These are phyloP conservation scores for Dichotomocladium elegans DNA, from an alignment of 371 early-diverging fungal species.

Conservation along the genomic window DNA sequence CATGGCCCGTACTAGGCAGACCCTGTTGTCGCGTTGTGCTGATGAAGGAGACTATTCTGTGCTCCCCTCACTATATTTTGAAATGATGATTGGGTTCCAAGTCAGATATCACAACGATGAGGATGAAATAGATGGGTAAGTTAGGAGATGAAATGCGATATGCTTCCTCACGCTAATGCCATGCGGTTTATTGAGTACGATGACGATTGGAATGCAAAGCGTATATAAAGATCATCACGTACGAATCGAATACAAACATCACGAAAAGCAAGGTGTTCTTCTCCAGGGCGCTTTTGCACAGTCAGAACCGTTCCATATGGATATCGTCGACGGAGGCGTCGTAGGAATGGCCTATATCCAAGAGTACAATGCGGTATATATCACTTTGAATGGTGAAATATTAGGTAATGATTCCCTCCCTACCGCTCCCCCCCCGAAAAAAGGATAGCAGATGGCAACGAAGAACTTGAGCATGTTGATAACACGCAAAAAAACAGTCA, in stretches of 20 bases:
- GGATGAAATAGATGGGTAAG: neutral
- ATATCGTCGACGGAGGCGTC: constrained; percentile 23
- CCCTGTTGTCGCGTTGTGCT: neutral
- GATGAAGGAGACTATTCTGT: constrained; percentile 3
- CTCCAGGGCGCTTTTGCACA: constrained; percentile 3
- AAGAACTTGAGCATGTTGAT: too few relatives aligned
- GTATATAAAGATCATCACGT: constrained; percentile 6
- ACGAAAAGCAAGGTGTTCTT: constrained; percentile 6
- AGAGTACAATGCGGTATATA: constrained; percentile 2
- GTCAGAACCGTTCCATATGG: constrained; percentile 16
- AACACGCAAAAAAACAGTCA: neutral
- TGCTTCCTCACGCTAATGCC: too few relatives aligned
- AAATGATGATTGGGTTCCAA: constrained; percentile 9
- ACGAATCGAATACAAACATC: constrained; percentile 19
- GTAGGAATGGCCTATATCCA: constrained; percentile 25
- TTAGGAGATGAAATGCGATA: neutral
- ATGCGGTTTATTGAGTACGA: constrained; percentile 1
- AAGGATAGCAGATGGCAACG: too few relatives aligned
- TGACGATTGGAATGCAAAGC: constrained; percentile 7
- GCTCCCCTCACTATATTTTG: constrained; percentile 34
- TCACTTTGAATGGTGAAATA: constrained; percentile 11
- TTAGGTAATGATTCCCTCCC: constrained; percentile 5
- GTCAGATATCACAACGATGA: neutral
- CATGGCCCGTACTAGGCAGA: too few relatives aligned
- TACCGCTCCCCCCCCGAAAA: too few relatives aligned